Conservation (phyloP, 2,329 filamentous ascomycete genomes). For the Tolypocladium album region DNA sequence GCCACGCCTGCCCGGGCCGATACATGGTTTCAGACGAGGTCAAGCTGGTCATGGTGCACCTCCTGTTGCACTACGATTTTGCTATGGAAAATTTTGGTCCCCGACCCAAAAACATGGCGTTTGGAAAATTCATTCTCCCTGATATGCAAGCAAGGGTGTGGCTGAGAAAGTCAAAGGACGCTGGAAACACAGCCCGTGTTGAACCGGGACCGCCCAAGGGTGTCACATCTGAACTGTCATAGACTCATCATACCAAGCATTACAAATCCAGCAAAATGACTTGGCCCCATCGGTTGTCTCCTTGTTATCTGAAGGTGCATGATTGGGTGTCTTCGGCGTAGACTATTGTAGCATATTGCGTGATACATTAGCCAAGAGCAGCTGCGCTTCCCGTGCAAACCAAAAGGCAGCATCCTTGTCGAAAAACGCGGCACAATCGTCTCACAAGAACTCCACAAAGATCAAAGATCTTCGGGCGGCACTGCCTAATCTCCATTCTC, state of each 20-base stretch:
- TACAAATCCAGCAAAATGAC: neutral
- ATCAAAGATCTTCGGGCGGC: neutral
- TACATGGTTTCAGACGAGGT: constrained; percentile 8
- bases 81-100: constrained; percentile 4
- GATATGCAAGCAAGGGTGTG: constrained; percentile 5
- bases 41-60: constrained; percentile 5
- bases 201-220: neutral
- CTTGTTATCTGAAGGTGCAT: neutral
- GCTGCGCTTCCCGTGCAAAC: neutral
- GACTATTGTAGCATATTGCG: neutral
- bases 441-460: neutral
- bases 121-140: constrained; percentile 6
- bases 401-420: neutral
- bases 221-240: neutral
- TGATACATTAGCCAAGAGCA: neutral
- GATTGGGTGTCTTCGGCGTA: neutral
- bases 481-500: neutral
- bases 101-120: constrained; percentile 4
- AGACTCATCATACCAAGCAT: neutral
- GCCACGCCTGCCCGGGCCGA: constrained; percentile 7
- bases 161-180: constrained; percentile 1
- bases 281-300: too few relatives aligned
- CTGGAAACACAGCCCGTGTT: neutral
- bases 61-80: constrained; percentile 6
- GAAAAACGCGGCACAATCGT: neutral